Evolutionary conservation across 2,329 filamentous ascomycete genomes (phyloP), one percentile per base, ranked within the genome.

Genomic region (Cladosporium sp.): DNA sequence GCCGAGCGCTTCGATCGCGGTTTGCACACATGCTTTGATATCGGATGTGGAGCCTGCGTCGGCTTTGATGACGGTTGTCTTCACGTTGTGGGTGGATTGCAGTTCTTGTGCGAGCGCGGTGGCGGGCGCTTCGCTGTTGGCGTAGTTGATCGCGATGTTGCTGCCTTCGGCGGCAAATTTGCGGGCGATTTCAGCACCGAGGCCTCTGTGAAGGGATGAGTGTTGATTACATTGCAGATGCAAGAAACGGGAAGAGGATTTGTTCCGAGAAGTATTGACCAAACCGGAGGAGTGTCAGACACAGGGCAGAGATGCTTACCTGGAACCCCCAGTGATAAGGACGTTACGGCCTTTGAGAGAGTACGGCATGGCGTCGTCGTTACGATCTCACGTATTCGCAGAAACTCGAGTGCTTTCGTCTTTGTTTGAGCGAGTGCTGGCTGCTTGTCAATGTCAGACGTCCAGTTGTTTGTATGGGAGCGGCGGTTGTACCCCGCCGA

Each of bases 81-180:
- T 78, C 56, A 79, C 71, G 55, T 71, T 65, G 57, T 80, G 77
- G 28, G 79, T 66, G 6, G 66, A 62, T 40, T 78, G 64, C 5
- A 90, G 71, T 54, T 81, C 79, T 9, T 72, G 63, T 3, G 82
- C 74, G 3, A 89, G 72, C 7, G 74, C 70, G 41, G 80, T 71
- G 5, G 87, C 88, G 2, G 81, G 76, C 14, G 77, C 75, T 34
- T 73, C 68, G 66, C 80, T 83, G 56, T 77, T 80, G 68, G 78
- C 75, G 69, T 89, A 92, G 71, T 91, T 92, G 65, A 93, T 79
- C 8, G 82, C 81, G 9, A 92, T 73, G 53, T 86, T 84, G 64
- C 80, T 81, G 43, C 86, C 85, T 61, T 84, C 76, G 18, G 76
- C 71, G 8, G 86, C 86, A 61, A 91, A 88, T 32, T 83, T 80